Base-by-base conservation (phyloP, 2,329 filamentous ascomycete genomes). In the Diaporthe eres region DNA sequence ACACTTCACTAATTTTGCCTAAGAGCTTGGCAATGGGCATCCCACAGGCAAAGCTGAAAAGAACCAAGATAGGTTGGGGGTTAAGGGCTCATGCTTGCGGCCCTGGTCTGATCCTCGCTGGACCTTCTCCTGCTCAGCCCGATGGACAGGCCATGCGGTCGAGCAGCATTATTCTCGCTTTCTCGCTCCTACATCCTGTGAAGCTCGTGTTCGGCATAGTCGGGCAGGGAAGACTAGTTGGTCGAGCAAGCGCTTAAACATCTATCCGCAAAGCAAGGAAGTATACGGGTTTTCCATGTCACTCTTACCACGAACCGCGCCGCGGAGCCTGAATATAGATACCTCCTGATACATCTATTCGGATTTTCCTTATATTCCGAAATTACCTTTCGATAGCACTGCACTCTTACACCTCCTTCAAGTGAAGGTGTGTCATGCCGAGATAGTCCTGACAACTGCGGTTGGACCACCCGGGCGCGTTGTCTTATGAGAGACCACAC, bases 171-270 rank as follows among this genome's bases (percentile, higher is more conserved):
- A 13, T 17, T 9, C 44, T 51, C 31, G 44, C 44, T 53, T 17
- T 9, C 44, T 51, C 31, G 44, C 44, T 53, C 63, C 44, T 49
- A 51, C 44, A 3, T 53, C 42, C 47, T 53, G 31, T 37, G 44
- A 49, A 25, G 31, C 63, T 68, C 63, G 63, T 68, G 49, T 68
- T 53, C 63, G 44, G 44, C 63, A n/a, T 37, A n/a, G 5, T 68
- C n/a, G 28, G 22, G 39, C 47, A 37, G 63, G 31, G 7, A 25
- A 19, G 31, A 39, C 63, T 53, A 4, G 28, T 37, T 34, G 31
- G 44, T 47, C 34, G 47, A 19, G 22, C 47, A 68, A 67, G 28
- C 61, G 42, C 28, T 34, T 34, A 51, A 6, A 49, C 47, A 39
- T 12, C 31, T 25, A 19, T 25, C 22, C 13, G 2, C 31, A 37